Evolutionary conservation across 768 basidiomycete genomes (phyloP).

Genomic region (Tylopilus felleus): DNA sequence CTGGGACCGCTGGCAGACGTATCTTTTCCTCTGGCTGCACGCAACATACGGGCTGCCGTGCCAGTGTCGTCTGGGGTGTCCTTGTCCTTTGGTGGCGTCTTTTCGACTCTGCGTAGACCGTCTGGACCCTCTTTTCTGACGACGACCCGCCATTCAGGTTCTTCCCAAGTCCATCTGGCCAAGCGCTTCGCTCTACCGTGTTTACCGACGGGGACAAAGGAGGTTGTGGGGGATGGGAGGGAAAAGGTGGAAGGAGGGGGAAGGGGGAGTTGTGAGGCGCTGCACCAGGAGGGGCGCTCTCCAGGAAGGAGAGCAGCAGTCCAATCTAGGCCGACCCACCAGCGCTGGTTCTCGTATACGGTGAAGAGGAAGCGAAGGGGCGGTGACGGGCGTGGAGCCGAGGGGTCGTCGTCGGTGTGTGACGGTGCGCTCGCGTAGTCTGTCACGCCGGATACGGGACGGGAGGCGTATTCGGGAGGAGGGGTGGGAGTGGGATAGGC

Average conservation of each 20-base stretch:
- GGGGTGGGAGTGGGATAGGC: conserved; percentile 30
- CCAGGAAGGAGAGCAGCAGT: conserved; percentile 86
- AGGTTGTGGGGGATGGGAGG: conserved; percentile 59
- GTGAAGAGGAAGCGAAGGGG: conserved; percentile 77
- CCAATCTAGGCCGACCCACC: conserved; percentile 99
- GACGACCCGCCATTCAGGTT: conserved; percentile 84
- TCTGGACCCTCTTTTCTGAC: conserved; percentile 53
- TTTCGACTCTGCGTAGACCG: conserved; percentile 53
- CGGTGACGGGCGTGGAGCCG: conserved; percentile 22
- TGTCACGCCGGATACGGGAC: conserved; percentile 20
- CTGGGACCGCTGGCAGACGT: conserved; percentile 9
- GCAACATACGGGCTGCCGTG: conserved; percentile 43
- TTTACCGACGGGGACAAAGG: conserved; percentile 50
- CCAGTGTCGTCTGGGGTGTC: conserved; percentile 43
- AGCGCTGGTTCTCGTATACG: conserved; percentile 91
- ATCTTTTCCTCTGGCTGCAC: conserved; percentile 51
- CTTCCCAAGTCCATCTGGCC: conserved; percentile 87
- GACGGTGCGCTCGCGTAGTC: conserved; percentile 19
- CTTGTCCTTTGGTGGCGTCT: conserved; percentile 49
- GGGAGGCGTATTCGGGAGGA: conserved; percentile 28
- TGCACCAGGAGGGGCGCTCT: conserved; percentile 88
- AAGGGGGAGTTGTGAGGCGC: conserved; percentile 52
- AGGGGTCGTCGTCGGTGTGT: conserved; percentile 6
- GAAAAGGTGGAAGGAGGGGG: conserved; percentile 68
- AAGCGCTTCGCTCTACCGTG: conserved; percentile 60